Evolutionary conservation across 1,284 basidiomycete genomes (phyloP), one percentile per base, ranked within the genome.

Genomic region (Trichosporon sp.): DNA sequence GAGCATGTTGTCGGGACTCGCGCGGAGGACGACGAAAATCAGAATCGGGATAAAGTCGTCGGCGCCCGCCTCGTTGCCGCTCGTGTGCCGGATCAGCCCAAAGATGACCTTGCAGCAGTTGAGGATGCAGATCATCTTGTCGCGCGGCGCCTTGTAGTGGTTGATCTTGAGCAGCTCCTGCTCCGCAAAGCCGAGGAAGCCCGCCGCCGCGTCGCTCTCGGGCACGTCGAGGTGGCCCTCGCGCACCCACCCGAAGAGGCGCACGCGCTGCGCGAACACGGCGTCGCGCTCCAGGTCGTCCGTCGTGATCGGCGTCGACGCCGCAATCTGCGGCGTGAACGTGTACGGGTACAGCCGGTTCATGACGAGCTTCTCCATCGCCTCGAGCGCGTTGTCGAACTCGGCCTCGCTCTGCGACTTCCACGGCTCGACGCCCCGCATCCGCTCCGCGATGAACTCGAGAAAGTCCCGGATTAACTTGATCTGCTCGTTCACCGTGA

Each of bases 341-440:
- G 93, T 96, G 78, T 91, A 94, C 74, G 93, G 93, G 82, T 97
- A 98, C 67, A 98, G 85, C 64, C 95, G 87, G 77, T 99, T 99
- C 97, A 99, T 99, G 75, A 99, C 94, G 11, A 99, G 88, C 83
- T 99, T 99, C 86, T 99, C 96, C 93, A 99, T 98, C 65, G 95
- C 95, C 84, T 99, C 96, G 85, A 94, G 89, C 0, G 95, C 94
- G 76, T 98, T 95, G 70, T 98, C 97, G 75, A 99, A 98, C 80
- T 99, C 95, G 3, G 85, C 85, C 27, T 92, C 90, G 3, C 88
- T 86, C 4, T 87, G 87, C 70, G 88, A 89, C 76, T 88, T 89
- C 94, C 93, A 96, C 5, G 84, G 84, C 51, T 96, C 93, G 58
- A 87, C 87, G 72, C 89, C 88, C n/a, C 88, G 86, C 95, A 98